phyloP scores from a whole-genome alignment of 2,329 filamentous ascomycete genomes.

The Emydomyces testavorans region DNA sequence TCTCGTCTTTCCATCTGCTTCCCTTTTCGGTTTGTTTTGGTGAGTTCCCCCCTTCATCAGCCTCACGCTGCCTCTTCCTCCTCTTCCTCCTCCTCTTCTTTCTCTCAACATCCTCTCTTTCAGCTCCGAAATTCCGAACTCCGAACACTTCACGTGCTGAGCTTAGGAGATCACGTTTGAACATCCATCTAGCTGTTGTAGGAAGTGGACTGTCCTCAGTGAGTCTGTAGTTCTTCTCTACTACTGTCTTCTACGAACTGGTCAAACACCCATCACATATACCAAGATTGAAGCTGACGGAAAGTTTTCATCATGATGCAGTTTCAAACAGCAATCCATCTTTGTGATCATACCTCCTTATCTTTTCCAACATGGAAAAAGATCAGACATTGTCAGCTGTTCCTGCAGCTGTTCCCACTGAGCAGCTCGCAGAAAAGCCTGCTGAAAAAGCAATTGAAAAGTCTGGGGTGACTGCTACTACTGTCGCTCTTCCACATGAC shows the following conservation, averaged over 20 bases:
- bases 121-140: background rate
- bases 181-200: background rate
- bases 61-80: background rate
- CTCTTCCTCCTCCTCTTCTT: background rate
- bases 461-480: conserved; percentile 14
- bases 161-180: background rate
- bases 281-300: background rate
- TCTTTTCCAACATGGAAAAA: conserved; percentile 4
- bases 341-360: background rate
- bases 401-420: conserved; percentile 10
- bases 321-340: background rate
- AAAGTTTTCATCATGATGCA: background rate
- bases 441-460: conserved; percentile 13
- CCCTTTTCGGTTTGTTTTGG: conserved; percentile 7
- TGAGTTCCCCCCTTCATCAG: too few relatives aligned
- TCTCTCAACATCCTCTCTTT: background rate
- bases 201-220: background rate
- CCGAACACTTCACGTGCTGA: background rate
- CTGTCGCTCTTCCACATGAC: conserved; percentile 14
- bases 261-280: too few relatives aligned
- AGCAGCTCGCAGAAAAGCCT: conserved; percentile 13
- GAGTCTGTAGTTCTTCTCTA: background rate
- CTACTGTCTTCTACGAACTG: background rate
- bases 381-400: background rate
- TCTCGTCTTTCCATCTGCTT: background rate